Evolutionary conservation across 2,329 filamentous ascomycete genomes (phyloP), one percentile per base, ranked within the genome.

Genomic region (Epichloe coenophiala): DNA sequence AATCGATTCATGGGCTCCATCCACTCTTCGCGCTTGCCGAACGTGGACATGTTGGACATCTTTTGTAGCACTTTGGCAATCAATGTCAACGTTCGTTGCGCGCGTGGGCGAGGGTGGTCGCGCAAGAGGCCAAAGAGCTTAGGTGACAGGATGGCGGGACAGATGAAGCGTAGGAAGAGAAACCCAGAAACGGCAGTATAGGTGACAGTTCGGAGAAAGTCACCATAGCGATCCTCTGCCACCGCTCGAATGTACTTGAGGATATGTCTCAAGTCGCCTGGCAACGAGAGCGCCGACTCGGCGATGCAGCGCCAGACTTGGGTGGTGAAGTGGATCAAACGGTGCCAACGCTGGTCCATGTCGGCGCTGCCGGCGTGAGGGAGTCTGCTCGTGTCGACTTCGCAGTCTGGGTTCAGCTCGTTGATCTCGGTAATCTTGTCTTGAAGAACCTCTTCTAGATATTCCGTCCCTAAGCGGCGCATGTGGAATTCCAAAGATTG

Each of bases 1-100:
- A 96, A 96, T 42, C 78, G 79, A 62, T 96, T 97, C 91, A 97
- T 97, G 0, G 89, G 89, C 68, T 95, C 90, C 90, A 97, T 96
- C 88, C 89, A 97, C n/a, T 85, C 82, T 66, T 97, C 91, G 63
- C 95, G 95, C 62, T 86, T 90, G 40, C 91, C 91, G 62, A 96
- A 96, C 0, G 81, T 88, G 2, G 88, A 87, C 68, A 96, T 76
- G 63, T 96, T 96, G 17, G 89, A 88, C 52, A 97, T 75, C 15
- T 88, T 90, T 67, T 96, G 90, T 8, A 97, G 72, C 1, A 86
- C 88, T 66, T 97, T 97, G 23, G 91, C 88, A 53, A 97, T 90
- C 47, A 97, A 76, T 0, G 91, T 96, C 49, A 96, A 75, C 0
- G 90, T 95, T 41, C 91, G 81, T 63, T 95, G 88, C 11, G 90